Base-by-base conservation (phyloP, 768 basidiomycete genomes). In the Auricularia sp. region DNA sequence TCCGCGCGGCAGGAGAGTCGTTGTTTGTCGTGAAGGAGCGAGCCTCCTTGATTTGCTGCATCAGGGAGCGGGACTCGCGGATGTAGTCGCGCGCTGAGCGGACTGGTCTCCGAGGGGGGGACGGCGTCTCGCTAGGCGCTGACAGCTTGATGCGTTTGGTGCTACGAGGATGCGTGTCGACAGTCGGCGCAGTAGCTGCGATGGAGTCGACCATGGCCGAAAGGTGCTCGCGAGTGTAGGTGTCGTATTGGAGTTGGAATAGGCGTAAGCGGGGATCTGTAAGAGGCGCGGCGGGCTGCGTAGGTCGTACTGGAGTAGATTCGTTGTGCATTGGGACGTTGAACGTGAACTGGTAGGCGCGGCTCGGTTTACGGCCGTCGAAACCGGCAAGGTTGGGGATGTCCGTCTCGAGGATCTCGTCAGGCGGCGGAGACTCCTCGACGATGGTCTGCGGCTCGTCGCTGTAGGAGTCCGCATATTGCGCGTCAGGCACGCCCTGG, bases 201-300 rank as follows among this genome's bases (percentile, higher is more conserved):
- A 98, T 95, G 2, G 93, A 92, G 69, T 97, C 95, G 2, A 96
- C 94, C 76, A 98, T 84, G 0, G 91, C 93, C 2, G 92, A 93
- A 54, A 98, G 84, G 72, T 97, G 93, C 24, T 96, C 91, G 54
- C 94, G 85, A 1, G 96, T 99, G 72, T 91, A 95, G 0, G 96
- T 98, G 74, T 99, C 96, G 71, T 98, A 98, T 68, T 93, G 87
- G 62, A 94, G 90, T 71, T 94, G 90, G 76, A 98, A 98, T 44
- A 98, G 81, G 13, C 88, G 86, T 11, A 94, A 82, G 35, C 87
- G 86, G 2, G 90, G 86, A 71, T 92, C 90, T 34, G 86, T 88
- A 34, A 72, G 69, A 33, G 76, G 73, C 21, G 77, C 76, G 66
- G 76, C 76, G 54, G 37, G 79, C 79, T 34, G 78, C 73, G 76